phyloP scores from a whole-genome alignment of 129 eudicot species.

The Logfia minima region DNA sequence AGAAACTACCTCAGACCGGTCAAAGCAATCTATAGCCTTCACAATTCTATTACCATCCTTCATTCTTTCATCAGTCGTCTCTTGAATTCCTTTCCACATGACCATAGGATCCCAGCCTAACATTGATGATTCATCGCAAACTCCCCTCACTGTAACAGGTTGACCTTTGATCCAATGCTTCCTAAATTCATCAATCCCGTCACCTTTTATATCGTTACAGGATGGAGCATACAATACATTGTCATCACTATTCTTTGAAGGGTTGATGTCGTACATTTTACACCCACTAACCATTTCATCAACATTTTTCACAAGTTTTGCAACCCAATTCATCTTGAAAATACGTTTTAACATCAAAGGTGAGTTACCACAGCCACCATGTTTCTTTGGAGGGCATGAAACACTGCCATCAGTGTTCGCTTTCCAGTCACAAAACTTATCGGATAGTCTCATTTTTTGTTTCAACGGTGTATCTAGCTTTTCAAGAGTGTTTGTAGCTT shows the following conservation, averaged over 20 bases:
- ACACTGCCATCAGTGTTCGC: slow-evolving; percentile 67
- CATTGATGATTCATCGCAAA: slow-evolving; percentile 69
- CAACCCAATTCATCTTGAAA: slow-evolving; percentile 98
- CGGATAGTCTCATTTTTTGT: slow-evolving; percentile 36
- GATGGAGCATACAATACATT: slow-evolving; percentile 62
- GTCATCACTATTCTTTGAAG: slow-evolving; percentile 40
- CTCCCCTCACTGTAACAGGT: slow-evolving; percentile 74
- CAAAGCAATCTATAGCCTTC: slow-evolving; percentile 78
- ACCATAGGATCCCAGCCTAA: slow-evolving; percentile 87
- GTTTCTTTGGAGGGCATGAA: slow-evolving; percentile 73
- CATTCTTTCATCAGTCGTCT: slow-evolving; percentile 68
- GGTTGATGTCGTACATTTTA: slow-evolving; percentile 42
- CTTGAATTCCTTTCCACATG: slow-evolving; percentile 82
- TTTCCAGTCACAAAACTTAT: slow-evolving; percentile 61
- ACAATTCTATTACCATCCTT: slow-evolving; percentile 66
- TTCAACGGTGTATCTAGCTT: slow-evolving; percentile 35
- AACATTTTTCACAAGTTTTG: slow-evolving; percentile 82
- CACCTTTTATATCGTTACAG: slow-evolving; percentile 55
- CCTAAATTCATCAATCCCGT: slow-evolving; percentile 73
- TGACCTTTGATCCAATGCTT: slow-evolving; percentile 78
- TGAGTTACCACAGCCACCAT: slow-evolving; percentile 85
- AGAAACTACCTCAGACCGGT: slow-evolving; percentile 74
- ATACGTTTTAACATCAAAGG: slow-evolving; percentile 63
- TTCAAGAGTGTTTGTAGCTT: slow-evolving; percentile 26
- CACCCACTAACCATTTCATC: slow-evolving; percentile 98